Base-by-base conservation (phyloP, 2,329 filamentous ascomycete species). In the Trichoderma harzianum region DNA sequence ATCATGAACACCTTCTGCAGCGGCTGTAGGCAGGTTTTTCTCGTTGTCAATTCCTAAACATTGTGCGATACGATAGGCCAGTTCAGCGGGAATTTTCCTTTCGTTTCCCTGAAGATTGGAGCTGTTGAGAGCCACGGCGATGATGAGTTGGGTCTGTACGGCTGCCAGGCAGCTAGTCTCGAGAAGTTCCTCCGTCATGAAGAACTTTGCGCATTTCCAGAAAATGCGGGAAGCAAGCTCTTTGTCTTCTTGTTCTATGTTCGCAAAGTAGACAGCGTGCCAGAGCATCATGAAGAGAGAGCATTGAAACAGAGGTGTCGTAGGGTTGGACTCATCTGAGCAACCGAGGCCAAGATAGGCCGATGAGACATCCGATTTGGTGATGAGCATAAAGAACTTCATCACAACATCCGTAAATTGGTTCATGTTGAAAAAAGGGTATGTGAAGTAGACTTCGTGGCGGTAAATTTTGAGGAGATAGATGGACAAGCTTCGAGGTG, bases 211-310 rank as follows among this genome's bases (percentile, higher is more conserved):
- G 1, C 81, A 76, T 11, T 78, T 75, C 57, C 81, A 83, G 62
- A 83, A 83, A 1, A 76, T 64, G 10, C 72, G 51, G 2, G 72
- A 72, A 12, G 73, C 80, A 58, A 65, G 77, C 75, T 47, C 8
- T n/a, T 72, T 74, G 5, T 74, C 74, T 2, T 71, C 64, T 0
- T 73, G 70, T 1, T 78, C 74, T 10, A 81, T 76, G 65, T 81
- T 78, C 1, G 81, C 79, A 69, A 83, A 84, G 53, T 82, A 78
- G 30, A 79, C 81, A 0, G 80, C 82, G 3, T 86, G 76, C 0
- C 83, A 81, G 39, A 86, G 84, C 2, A 85, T 80, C 12, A 77
- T 74, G 71, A 85, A 85, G 36, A 85, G 76, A 1, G 83, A 81
- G 39, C 77, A 81, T 69, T 83, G 79, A 61, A 85, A 85, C 7